Percentiles rank a stretch among this genome's conserved stretches.
Evolutionary conservation across 768 basidiomycete species (phyloP).

Genomic region (Kwoniella mangroviensis): DNA sequence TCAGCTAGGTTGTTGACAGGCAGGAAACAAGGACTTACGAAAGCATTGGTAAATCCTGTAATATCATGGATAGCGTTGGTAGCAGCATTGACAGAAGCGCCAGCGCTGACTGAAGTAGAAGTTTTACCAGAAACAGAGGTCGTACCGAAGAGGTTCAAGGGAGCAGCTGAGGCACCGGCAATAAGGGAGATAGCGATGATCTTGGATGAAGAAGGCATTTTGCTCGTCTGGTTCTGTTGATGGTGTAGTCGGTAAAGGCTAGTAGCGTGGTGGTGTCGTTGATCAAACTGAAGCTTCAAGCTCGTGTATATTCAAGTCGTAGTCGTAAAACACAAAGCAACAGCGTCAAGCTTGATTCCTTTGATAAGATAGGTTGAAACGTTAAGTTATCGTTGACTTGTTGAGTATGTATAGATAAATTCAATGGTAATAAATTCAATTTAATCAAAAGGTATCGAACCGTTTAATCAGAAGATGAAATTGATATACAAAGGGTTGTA

Average conservation of each 20-base stretch:
- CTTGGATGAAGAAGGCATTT: slow-evolving; percentile 23
- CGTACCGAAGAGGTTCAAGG: slow-evolving; percentile 20
- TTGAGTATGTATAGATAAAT: not conserved
- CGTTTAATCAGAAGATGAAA: slow-evolving; percentile 1
- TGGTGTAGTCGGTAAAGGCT: slow-evolving; percentile 4
- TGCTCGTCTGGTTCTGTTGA: slow-evolving; percentile 3
- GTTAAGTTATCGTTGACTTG: not conserved
- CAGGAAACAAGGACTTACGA: slow-evolving; percentile 10
- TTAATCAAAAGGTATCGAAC: slow-evolving; percentile 13
- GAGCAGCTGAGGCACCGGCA: slow-evolving; percentile 25
- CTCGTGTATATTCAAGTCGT: not conserved
- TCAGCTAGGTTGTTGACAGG: not conserved
- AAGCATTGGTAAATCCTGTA: slow-evolving; percentile 25
- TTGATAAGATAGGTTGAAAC: not conserved
- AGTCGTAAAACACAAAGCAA: not conserved
- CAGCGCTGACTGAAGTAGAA: slow-evolving; percentile 11
- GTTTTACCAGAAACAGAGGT: slow-evolving; percentile 11
- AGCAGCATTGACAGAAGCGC: slow-evolving; percentile 15
- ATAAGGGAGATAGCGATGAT: slow-evolving; percentile 28
- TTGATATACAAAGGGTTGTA: not conserved
- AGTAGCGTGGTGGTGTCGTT: not conserved
- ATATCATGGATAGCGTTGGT: slow-evolving; percentile 23
- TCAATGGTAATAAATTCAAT: not conserved
- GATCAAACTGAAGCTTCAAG: slow-evolving; percentile 15
- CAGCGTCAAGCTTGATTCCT: slow-evolving; percentile 5